Evolutionary conservation across 2,329 filamentous ascomycete species (phyloP).

Genomic region (Periconia sp.): DNA sequence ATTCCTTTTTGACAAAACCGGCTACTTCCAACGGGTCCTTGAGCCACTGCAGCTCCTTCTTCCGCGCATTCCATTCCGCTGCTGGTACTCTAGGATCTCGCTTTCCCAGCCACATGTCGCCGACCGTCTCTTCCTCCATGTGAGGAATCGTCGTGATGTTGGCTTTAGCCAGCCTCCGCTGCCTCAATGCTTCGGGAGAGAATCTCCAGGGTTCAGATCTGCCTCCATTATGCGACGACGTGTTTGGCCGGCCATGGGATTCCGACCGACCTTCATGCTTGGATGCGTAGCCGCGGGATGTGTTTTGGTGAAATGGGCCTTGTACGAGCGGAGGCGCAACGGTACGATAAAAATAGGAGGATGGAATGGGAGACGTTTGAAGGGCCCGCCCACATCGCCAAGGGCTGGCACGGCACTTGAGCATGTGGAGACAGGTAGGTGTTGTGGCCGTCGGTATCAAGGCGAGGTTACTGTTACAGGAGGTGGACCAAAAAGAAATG

Average conservation of each 20-base stretch:
- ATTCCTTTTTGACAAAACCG: slow-evolving; percentile 62
- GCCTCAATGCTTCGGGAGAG: slow-evolving; percentile 25
- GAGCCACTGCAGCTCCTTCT: slow-evolving; percentile 63
- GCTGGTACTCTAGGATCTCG: slow-evolving; percentile 26
- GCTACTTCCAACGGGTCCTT: slow-evolving; percentile 74
- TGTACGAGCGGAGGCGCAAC: slow-evolving; percentile 19
- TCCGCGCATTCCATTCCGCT: slow-evolving; percentile 40
- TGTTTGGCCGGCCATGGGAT: neutral
- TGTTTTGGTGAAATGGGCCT: slow-evolving; percentile 19
- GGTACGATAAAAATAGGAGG: slow-evolving; percentile 24
- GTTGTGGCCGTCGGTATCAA: slow-evolving; percentile 2
- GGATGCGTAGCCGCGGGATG: neutral
- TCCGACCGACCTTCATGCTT: neutral
- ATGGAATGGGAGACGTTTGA: slow-evolving; percentile 26
- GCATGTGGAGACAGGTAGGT: slow-evolving; percentile 36
- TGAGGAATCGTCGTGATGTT: slow-evolving; percentile 14
- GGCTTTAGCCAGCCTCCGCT: slow-evolving; percentile 24
- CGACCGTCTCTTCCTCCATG: slow-evolving; percentile 4
- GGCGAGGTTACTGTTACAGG: slow-evolving; percentile 5
- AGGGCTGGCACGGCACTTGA: slow-evolving; percentile 49
- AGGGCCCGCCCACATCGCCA: slow-evolving; percentile 48
- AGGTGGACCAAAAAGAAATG: slow-evolving; percentile 16
- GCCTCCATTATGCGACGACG: no score
- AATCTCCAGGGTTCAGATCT: slow-evolving; percentile 26
- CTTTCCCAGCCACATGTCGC: slow-evolving; percentile 25